phyloP scores from a whole-genome alignment of 2,329 filamentous ascomycete species.

The Cadophora sp. region DNA sequence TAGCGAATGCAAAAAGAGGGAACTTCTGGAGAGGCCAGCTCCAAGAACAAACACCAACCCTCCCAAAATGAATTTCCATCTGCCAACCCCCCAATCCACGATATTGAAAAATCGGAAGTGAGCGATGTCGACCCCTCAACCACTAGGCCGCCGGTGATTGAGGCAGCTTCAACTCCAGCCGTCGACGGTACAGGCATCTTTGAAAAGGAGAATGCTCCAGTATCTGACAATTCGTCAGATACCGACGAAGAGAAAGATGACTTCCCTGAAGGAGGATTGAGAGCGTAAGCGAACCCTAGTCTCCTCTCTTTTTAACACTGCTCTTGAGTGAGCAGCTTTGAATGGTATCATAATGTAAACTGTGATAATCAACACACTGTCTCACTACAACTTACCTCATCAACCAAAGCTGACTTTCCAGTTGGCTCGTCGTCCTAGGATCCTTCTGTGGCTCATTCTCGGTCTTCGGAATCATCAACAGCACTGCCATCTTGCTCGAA shows the following conservation, averaged over 20 bases:
- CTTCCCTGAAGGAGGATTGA: conserved; percentile 71
- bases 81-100: conserved; percentile 14
- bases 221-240: conserved; percentile 29
- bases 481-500: conserved; percentile 66
- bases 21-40: conserved; percentile 47
- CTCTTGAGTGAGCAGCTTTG: not conserved
- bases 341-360: not conserved
- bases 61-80: conserved; percentile 24
- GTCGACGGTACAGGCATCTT: conserved; percentile 25
- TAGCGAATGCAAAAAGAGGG: conserved; percentile 44
- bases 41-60: conserved; percentile 46
- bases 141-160: conserved; percentile 20
- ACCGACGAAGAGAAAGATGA: conserved; percentile 41
- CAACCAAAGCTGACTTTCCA: conserved; percentile 3
- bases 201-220: conserved; percentile 15
- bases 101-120: conserved; percentile 34
- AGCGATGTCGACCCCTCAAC: conserved; percentile 18
- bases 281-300: conserved; percentile 48
- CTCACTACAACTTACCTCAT: not conserved
- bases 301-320: not conserved
- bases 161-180: conserved; percentile 9
- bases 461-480: conserved; percentile 68
- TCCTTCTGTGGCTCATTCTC: conserved; percentile 68
- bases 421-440: conserved; percentile 70
- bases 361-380: not conserved